These are phyloP conservation scores for Ophiobolus disseminans DNA, from an alignment of 2,329 filamentous ascomycete species.

Conservation along the genomic window DNA sequence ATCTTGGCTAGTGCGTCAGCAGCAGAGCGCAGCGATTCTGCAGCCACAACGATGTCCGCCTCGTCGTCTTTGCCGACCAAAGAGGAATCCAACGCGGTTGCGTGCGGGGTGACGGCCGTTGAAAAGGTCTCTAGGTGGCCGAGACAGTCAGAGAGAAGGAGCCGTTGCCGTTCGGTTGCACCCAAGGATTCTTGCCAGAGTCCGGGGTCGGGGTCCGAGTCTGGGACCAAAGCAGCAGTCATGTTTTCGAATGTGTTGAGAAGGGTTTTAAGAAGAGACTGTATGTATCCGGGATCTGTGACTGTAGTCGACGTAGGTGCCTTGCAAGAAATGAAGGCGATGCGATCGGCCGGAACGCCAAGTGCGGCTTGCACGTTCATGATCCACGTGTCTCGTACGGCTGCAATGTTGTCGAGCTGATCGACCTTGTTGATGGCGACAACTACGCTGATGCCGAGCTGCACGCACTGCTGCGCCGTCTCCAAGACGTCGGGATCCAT, in stretches of 20 bases:
- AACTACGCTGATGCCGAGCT: slow-evolving; percentile 61
- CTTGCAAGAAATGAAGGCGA: slow-evolving; percentile 76
- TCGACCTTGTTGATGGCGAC: slow-evolving; percentile 69
- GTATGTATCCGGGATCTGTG: slow-evolving; percentile 69
- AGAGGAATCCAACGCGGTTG: slow-evolving; percentile 8
- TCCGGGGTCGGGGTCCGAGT: slow-evolving; percentile 61
- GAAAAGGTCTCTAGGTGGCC: slow-evolving; percentile 77
- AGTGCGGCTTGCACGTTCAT: slow-evolving; percentile 29
- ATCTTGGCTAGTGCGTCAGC: slow-evolving; percentile 69
- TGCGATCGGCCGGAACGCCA: slow-evolving; percentile 46
- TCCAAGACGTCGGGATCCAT: slow-evolving; percentile 65
- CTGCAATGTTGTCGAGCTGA: slow-evolving; percentile 50
- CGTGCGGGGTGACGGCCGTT: slow-evolving; percentile 56
- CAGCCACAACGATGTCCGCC: slow-evolving; percentile 85
- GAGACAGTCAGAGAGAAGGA: slow-evolving; percentile 78
- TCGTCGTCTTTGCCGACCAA: slow-evolving; percentile 50
- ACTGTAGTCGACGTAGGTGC: slow-evolving; percentile 61
- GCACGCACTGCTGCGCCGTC: slow-evolving; percentile 59
- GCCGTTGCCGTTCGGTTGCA: slow-evolving; percentile 86
- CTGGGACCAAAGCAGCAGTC: slow-evolving; percentile 62
- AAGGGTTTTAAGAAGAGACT: slow-evolving; percentile 71
- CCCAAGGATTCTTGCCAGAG: slow-evolving; percentile 85
- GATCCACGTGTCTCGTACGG: slow-evolving; percentile 23
- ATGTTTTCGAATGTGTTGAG: slow-evolving; percentile 72
- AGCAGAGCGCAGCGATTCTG: slow-evolving; percentile 77